These are phyloP conservation scores for Halophytophthora polymorphica DNA, from an alignment of 352 stramenopile genomes.

Conservation along the genomic window DNA sequence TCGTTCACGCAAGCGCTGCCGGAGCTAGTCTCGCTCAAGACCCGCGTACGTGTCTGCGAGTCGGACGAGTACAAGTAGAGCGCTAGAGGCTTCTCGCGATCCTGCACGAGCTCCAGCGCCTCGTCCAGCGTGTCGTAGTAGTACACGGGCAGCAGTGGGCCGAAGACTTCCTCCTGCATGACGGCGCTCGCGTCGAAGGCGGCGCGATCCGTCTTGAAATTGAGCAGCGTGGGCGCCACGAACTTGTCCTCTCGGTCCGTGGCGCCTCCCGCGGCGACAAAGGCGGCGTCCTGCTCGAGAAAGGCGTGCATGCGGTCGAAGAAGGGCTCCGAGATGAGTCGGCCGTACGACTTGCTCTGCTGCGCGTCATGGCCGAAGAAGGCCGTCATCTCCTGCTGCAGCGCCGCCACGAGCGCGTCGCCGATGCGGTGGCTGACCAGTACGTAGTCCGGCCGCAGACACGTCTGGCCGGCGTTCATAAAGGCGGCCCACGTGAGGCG, in stretches of 20 bases:
- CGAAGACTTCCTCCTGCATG: conserved; percentile 96
- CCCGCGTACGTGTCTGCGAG: conserved; percentile 26
- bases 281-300: conserved; percentile 54
- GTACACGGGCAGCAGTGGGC: conserved; percentile 91
- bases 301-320: conserved; percentile 50
- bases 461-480: conserved; percentile 93
- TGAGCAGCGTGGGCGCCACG: conserved; percentile 87
- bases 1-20: conserved; percentile 79
- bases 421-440: conserved; percentile 77
- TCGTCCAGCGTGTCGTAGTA: conserved; percentile 56
- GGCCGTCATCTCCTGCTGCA: conserved; percentile 32
- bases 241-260: conserved; percentile 70
- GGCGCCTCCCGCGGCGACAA: conserved; percentile 55
- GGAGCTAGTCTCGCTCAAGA: conserved; percentile 42
- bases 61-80: conserved; percentile 83
- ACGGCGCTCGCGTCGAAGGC: conserved; percentile 51
- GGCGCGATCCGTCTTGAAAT: conserved; percentile 66
- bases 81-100: conserved; percentile 70
- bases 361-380: conserved; percentile 66
- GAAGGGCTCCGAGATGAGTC: conserved; percentile 63
- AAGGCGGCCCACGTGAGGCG: conserved; percentile 86
- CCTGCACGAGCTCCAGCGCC: conserved; percentile 43
- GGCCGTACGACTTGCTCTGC: conserved; percentile 43
- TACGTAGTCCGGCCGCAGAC: conserved; percentile 93
- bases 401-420: conserved; percentile 41